phyloP scores from a whole-genome alignment of 805 yeast genomes.

The Cyberlindnera maclurae region DNA sequence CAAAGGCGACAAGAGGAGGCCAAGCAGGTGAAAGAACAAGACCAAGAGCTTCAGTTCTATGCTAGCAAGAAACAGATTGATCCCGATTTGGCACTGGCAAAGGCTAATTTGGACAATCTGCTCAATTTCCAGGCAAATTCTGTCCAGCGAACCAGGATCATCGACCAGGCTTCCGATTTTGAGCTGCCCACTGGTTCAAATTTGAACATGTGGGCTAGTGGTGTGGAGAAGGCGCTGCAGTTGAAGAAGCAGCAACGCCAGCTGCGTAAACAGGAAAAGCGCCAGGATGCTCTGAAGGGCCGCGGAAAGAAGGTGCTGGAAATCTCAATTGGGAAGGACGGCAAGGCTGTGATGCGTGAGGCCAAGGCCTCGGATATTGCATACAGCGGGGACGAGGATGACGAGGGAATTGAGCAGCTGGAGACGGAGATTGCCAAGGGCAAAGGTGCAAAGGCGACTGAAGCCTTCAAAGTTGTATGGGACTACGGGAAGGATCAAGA shows the following conservation, averaged over 20 bases:
- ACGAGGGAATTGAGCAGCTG: constrained; percentile 24
- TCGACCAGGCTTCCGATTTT: constrained; percentile 88
- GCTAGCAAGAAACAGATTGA: constrained; percentile 36
- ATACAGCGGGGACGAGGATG: constrained; percentile 32
- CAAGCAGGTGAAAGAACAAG: constrained; percentile 34
- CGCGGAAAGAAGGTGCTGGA: constrained; percentile 70
- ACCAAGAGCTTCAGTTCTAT: constrained; percentile 37
- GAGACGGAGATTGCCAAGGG: constrained; percentile 25
- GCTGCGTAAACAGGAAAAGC: constrained; percentile 53
- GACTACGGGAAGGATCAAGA: constrained; percentile 48
- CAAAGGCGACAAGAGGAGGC: constrained; percentile 29
- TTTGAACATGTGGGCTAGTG: constrained; percentile 69
- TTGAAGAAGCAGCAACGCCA: constrained; percentile 80
- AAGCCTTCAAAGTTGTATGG: constrained; percentile 41
- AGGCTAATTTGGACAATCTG: constrained; percentile 63
- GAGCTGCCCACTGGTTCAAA: constrained; percentile 51
- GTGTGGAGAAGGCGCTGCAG: constrained; percentile 81
- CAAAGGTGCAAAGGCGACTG: constrained; percentile 28
- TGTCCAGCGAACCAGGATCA: constrained; percentile 84
- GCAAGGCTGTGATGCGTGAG: constrained; percentile 58
- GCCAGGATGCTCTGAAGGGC: constrained; percentile 55
- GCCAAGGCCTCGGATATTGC: constrained; percentile 21
- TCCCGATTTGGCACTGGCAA: constrained; percentile 60
- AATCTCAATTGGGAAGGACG: constrained; percentile 67
- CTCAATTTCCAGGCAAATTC: constrained; percentile 79